Evolutionary conservation across 2,329 filamentous ascomycete genomes (phyloP).

Genomic region (Coniochaeta pulveracea): DNA sequence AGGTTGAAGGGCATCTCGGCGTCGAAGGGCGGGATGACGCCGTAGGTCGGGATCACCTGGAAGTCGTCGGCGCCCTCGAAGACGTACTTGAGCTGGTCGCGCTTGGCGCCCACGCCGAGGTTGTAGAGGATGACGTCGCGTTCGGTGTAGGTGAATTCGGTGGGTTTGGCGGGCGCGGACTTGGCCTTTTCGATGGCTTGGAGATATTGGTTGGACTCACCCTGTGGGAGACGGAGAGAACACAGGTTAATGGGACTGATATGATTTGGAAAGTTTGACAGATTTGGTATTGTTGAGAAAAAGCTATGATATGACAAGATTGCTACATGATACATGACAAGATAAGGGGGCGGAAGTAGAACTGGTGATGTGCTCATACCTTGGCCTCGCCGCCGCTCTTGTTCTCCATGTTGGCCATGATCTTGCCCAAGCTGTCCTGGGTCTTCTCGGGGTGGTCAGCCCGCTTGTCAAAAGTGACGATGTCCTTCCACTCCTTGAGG

Average conservation of each 20-base stretch:
- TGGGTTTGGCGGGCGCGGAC: constrained; percentile 56
- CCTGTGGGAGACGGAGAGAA: constrained; percentile 11
- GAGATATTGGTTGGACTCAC: constrained; percentile 47
- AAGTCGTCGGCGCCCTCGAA: constrained; percentile 90
- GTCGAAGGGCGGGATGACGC: constrained; percentile 90
- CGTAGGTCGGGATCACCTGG: constrained; percentile 89
- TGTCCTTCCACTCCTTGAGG: constrained; percentile 60
- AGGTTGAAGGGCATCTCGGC: constrained; percentile 70
- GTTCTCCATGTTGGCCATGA: constrained; percentile 76
- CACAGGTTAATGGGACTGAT: background rate
- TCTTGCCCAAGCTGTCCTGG: constrained; percentile 65
- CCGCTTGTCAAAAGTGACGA: constrained; percentile 77
- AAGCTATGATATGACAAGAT: too few species aligned
- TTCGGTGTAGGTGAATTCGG: constrained; percentile 74
- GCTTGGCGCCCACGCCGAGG: constrained; percentile 84
- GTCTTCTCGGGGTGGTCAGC: constrained; percentile 76
- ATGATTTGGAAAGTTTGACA: too few species aligned
- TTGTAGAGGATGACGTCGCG: constrained; percentile 92
- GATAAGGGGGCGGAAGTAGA: constrained; percentile 12
- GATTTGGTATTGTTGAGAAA: too few species aligned
- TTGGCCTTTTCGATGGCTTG: constrained; percentile 67
- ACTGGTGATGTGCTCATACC: constrained; percentile 36
- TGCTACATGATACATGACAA: constrained; percentile 1
- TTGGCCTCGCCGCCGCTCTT: constrained; percentile 42
- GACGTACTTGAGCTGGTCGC: constrained; percentile 74